These are phyloP conservation scores for Cutaneotrichosporon mucoides DNA, from an alignment of 1,284 basidiomycete genomes.

Conservation along the genomic window DNA sequence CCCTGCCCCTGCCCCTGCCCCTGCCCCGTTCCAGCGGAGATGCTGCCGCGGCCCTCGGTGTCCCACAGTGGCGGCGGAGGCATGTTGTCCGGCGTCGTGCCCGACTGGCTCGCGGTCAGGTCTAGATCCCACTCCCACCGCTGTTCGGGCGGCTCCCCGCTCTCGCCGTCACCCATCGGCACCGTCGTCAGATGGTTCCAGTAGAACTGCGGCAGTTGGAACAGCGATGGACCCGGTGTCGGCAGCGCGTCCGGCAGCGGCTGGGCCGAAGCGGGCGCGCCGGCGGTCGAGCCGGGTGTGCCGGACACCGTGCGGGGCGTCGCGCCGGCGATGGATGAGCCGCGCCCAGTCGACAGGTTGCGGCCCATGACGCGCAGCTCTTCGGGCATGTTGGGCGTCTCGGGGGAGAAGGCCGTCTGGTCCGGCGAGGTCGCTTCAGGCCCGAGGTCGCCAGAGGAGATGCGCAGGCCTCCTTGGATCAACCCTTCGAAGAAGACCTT, in stretches of 20 bases:
- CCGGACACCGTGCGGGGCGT: constrained; percentile 1
- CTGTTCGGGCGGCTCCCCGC: neutral
- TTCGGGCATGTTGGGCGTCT: constrained; percentile 11
- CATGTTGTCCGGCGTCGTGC: neutral
- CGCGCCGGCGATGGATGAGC: neutral
- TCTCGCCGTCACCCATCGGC: neutral
- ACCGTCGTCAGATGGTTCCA: constrained; percentile 34
- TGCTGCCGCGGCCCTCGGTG: neutral
- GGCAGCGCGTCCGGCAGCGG: neutral
- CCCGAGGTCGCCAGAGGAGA: constrained; percentile 12
- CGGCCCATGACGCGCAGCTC: constrained; percentile 23
- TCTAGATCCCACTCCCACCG: constrained; percentile 11
- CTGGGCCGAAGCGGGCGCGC: neutral
- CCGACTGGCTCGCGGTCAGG: neutral
- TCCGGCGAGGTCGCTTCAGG: constrained; percentile 4
- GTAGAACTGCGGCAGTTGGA: constrained; percentile 38
- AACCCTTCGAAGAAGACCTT: constrained; percentile 45
- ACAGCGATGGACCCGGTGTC: constrained; percentile 12
- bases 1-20: too few relatives aligned
- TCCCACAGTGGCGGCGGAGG: neutral
- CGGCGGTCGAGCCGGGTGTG: neutral
- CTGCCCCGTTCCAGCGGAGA: too few relatives aligned
- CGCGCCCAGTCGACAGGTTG: constrained; percentile 8
- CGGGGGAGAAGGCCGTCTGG: neutral
- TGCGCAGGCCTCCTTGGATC: constrained; percentile 37